Evolutionary conservation across 805 yeast genomes (phyloP).

Genomic region (Candida khao-thaluensis): DNA sequence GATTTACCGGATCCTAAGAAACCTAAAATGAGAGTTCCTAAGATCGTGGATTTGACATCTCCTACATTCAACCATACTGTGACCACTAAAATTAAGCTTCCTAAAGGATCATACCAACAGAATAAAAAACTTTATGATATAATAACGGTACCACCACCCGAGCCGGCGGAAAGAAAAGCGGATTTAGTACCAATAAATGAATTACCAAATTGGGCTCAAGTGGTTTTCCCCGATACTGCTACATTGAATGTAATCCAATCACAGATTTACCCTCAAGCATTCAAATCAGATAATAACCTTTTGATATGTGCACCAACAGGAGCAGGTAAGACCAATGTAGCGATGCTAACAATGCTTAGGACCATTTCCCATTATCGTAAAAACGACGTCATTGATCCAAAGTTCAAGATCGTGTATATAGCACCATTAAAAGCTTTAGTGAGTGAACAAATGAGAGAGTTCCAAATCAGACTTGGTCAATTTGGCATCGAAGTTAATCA

Average conservation of each 20-base stretch:
- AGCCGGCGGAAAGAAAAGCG: conserved; percentile 31
- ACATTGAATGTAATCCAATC: conserved; percentile 83
- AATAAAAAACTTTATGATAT: conserved; percentile 77
- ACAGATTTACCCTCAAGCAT: conserved; percentile 75
- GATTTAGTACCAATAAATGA: conserved; percentile 54
- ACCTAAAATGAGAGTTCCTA: conserved; percentile 39
- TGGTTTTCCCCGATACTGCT: conserved; percentile 73
- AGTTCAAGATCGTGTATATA: conserved; percentile 78
- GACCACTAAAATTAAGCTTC: conserved; percentile 65
- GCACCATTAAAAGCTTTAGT: conserved; percentile 95
- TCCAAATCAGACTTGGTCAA: conserved; percentile 60
- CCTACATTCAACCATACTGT: conserved; percentile 71
- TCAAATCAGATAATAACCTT: conserved; percentile 65
- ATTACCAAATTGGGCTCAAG: conserved; percentile 80
- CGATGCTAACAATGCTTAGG: conserved; percentile 75
- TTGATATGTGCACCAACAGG: conserved; percentile 97
- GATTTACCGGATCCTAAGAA: conserved; percentile 7
- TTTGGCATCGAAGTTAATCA: conserved; percentile 77
- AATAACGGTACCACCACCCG: conserved; percentile 88
- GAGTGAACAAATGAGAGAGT: conserved; percentile 90
- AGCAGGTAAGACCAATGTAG: conserved; percentile 97
- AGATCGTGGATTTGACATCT: conserved; percentile 60
- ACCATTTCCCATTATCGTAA: conserved; percentile 53
- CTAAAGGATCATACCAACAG: conserved; percentile 80
- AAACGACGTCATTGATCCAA: conserved; percentile 51